Base-by-base conservation (phyloP, 768 basidiomycete species). In the Roridomyces roridus region DNA sequence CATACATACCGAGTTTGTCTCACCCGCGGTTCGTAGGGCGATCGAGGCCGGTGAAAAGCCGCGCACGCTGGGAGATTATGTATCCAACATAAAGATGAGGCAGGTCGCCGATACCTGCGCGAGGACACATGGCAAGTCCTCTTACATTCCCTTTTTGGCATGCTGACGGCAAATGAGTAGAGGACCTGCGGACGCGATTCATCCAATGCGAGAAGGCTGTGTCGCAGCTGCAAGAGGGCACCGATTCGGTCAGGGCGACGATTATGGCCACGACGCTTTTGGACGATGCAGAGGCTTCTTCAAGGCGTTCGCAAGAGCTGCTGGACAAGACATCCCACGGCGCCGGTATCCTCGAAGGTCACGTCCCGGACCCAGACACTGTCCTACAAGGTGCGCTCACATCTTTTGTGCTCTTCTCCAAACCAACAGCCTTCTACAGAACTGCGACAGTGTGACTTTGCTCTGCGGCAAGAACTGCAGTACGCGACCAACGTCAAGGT, bases 21-120 rank as follows among this genome's bases (percentile, higher is more conserved):
- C 88, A 15, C 75, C 80, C 7, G 74, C 83, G 2, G 83, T 86
- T 46, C 78, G 88, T 31, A 86, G 80, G 62, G 85, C 88, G 3
- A 89, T 92, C 40, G 89, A 92, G 55, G 77, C 81, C 0, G 92
- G 90, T 4, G 86, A 86, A 52, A 81, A 77, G 51, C 81, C 81
- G 14, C 78, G 92, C 41, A 89, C 87, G 11, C 70, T 94, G 36
- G 90, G 87, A 11, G 91, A 91, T 68, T 94, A 93, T 70, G 91
- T 94, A 23, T 88, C 88, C 15, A 81, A 78, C 61, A 82, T 77
- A 46, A 91, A 87, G 74, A 94, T 94, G 92, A 81, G 78, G 64
- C 83, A 89, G 67, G 92, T 94, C 1, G 89, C 85, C 3, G 88
- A 88, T 15, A 84, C 81, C 4, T 92, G 91, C 73, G 67, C 75